These are phyloP conservation scores for Alternaria alternata DNA, from an alignment of 2,329 filamentous ascomycete species.

Conservation along the genomic window DNA sequence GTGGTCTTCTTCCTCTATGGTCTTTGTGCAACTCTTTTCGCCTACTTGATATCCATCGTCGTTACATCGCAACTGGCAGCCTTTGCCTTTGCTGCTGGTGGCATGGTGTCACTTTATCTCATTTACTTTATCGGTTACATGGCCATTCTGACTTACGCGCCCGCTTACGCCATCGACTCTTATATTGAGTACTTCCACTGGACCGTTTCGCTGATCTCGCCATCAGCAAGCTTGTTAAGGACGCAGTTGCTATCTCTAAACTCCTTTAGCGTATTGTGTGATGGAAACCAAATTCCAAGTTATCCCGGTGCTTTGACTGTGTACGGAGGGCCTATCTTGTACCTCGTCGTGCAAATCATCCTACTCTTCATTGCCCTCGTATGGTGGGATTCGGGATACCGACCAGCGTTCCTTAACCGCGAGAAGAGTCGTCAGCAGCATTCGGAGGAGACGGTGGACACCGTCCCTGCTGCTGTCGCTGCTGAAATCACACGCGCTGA, in stretches of 20 bases:
- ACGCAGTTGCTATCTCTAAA: slow-evolving; percentile 82
- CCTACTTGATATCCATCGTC: slow-evolving; percentile 84
- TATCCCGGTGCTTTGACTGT: slow-evolving; percentile 75
- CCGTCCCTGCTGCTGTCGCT: slow-evolving; percentile 65
- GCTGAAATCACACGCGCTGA: slow-evolving; percentile 71
- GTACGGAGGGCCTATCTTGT: slow-evolving; percentile 86
- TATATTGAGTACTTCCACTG: slow-evolving; percentile 77
- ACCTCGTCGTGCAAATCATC: slow-evolving; percentile 77
- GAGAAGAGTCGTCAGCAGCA: slow-evolving; percentile 50
- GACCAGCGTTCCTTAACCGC: slow-evolving; percentile 61
- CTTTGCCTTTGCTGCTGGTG: slow-evolving; percentile 82
- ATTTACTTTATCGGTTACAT: slow-evolving; percentile 58
- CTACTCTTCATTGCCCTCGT: slow-evolving; percentile 76
- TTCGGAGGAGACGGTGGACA: slow-evolving; percentile 54
- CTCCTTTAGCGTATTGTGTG: slow-evolving; percentile 81
- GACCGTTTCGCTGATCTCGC: slow-evolving; percentile 75
- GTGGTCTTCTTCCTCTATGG: slow-evolving; percentile 83
- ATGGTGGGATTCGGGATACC: slow-evolving; percentile 78
- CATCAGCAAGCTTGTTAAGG: slow-evolving; percentile 77
- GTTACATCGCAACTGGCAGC: slow-evolving; percentile 80
- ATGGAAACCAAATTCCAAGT: slow-evolving; percentile 65
- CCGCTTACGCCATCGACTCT: slow-evolving; percentile 72
- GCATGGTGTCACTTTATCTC: slow-evolving; percentile 67
- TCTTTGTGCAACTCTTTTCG: slow-evolving; percentile 75
- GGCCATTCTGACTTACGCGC: slow-evolving; percentile 76